Evolutionary conservation across 2,329 filamentous ascomycete species (phyloP).

Genomic region (Alternaria sp.): DNA sequence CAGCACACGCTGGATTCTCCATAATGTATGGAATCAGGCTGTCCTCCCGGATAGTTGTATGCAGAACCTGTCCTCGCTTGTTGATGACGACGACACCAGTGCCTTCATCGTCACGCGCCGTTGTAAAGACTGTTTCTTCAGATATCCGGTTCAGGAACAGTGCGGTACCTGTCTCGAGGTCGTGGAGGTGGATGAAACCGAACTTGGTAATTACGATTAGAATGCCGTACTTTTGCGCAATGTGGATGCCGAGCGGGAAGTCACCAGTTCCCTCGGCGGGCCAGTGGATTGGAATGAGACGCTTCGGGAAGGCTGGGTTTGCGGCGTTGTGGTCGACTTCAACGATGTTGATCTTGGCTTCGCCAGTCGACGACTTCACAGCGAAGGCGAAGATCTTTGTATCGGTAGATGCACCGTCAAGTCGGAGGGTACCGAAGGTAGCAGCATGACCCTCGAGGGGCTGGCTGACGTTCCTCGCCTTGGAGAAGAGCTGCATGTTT

Average conservation of each 20-base stretch:
- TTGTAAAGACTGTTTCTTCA: conserved; percentile 98
- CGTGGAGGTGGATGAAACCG: conserved; percentile 98
- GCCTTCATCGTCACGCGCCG: conserved; percentile 82
- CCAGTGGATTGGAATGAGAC: conserved; percentile 97
- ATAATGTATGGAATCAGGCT: conserved; percentile 94
- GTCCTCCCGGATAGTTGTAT: conserved; percentile 90
- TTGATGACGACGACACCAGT: conserved; percentile 94
- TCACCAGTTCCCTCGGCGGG: conserved; percentile 94
- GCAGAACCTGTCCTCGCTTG: conserved; percentile 94
- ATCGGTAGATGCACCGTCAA: conserved; percentile 88
- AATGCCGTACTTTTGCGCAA: conserved; percentile 95
- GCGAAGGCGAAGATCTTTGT: conserved; percentile 98
- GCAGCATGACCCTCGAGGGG: conserved; percentile 97
- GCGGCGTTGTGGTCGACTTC: conserved; percentile 93
- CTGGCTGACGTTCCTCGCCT: conserved; percentile 95
- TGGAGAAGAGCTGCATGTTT: conserved; percentile 96
- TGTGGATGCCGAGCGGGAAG: conserved; percentile 97
- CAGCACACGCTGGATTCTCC: conserved; percentile 92
- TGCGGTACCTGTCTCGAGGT: conserved; percentile 91
- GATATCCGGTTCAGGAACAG: conserved; percentile 99
- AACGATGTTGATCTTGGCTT: conserved; percentile 93
- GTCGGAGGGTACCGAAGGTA: conserved; percentile 86
- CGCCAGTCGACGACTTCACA: conserved; percentile 83
- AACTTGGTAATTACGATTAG: conserved; percentile 99
- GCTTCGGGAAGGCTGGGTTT: conserved; percentile 92